Evolutionary conservation across 345 rosid species (phyloP).

Genomic region (Camelina hispida): DNA sequence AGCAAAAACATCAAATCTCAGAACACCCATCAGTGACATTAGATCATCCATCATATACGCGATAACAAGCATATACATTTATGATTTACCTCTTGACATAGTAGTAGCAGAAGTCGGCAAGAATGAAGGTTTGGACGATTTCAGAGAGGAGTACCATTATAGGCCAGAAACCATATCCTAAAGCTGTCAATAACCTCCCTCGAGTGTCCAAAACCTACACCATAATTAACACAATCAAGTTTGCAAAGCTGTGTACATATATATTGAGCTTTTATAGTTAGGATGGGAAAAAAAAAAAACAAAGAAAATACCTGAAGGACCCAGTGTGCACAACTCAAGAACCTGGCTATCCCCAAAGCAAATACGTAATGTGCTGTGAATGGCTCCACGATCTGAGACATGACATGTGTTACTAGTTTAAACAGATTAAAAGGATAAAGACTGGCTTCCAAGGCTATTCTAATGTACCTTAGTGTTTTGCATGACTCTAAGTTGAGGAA

Average conservation of each 20-base stretch:
- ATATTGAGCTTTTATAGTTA: not conserved
- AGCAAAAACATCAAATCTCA: conserved; percentile 3
- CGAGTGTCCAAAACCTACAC: conserved; percentile 81
- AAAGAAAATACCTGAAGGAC: conserved; percentile 70
- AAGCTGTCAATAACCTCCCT: conserved; percentile 73
- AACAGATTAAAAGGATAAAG: not conserved
- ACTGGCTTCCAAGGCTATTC: not conserved
- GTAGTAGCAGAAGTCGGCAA: conserved; percentile 92
- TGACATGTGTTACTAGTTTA: conserved; percentile 1
- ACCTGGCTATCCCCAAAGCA: conserved; percentile 89
- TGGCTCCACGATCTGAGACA: conserved; percentile 81
- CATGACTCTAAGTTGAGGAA: conserved; percentile 90
- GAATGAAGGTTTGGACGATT: conserved; percentile 85
- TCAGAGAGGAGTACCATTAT: conserved; percentile 78
- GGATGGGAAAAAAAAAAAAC: not conserved
- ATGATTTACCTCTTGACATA: conserved; percentile 67
- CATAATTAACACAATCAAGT: not conserved
- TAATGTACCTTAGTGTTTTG: conserved; percentile 82
- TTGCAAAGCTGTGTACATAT: not conserved
- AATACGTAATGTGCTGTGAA: conserved; percentile 96
- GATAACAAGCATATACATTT: not conserved
- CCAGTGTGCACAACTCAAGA: conserved; percentile 95
- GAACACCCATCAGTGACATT: conserved; percentile 1
- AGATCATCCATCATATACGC: not conserved
- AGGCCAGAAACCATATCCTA: conserved; percentile 93